Evolutionary conservation across 805 yeast genomes (phyloP).

Genomic region (Yarrowia sp.): DNA sequence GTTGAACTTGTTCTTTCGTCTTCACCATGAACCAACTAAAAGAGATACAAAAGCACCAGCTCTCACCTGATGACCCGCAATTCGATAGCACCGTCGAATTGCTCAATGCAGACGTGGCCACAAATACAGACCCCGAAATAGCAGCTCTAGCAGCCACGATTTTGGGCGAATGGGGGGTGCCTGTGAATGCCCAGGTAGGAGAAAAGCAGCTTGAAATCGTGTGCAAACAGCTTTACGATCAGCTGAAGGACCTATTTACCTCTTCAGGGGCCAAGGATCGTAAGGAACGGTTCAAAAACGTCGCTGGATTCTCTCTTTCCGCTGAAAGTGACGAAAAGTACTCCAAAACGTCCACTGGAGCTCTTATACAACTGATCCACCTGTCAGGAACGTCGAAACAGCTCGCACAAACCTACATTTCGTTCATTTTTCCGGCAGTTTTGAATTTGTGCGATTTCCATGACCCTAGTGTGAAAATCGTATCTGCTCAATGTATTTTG

Average conservation of each 20-base stretch:
- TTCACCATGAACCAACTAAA: neutral
- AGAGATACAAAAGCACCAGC: neutral
- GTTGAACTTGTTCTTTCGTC: neutral
- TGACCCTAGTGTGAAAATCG: conserved; percentile 44
- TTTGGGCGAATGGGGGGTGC: conserved; percentile 13
- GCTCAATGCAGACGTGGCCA: conserved; percentile 1
- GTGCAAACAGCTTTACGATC: conserved; percentile 8
- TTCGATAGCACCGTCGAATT: conserved; percentile 1
- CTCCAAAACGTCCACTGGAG: conserved; percentile 22
- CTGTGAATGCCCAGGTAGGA: neutral
- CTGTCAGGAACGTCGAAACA: conserved; percentile 21
- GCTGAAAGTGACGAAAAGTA: conserved; percentile 13
- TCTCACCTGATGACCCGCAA: neutral
- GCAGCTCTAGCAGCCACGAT: conserved; percentile 13
- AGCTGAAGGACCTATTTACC: conserved; percentile 7
- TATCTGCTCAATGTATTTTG: conserved; percentile 43
- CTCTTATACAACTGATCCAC: conserved; percentile 23
- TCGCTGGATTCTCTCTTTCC: conserved; percentile 16
- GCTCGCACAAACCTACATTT: conserved; percentile 44
- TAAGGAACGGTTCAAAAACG: conserved; percentile 18
- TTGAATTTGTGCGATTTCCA: conserved; percentile 48
- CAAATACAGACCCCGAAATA: neutral
- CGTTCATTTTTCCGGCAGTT: conserved; percentile 48
- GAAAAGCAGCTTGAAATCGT: neutral
- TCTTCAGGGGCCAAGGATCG: conserved; percentile 8